Conservation (phyloP, 768 basidiomycete species). For the Mycena floridula region DNA sequence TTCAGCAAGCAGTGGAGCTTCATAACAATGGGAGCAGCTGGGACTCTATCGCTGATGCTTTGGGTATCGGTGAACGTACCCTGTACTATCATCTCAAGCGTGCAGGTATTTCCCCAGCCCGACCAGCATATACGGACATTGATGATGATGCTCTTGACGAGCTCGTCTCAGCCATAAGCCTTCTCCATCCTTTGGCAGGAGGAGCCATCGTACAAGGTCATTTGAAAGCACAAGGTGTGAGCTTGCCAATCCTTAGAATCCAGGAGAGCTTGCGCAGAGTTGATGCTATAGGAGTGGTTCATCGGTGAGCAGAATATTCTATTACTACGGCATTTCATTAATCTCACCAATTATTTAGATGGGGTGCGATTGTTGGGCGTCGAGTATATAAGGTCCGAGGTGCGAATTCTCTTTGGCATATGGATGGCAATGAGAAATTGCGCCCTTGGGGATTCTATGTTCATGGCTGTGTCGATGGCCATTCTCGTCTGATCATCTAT, state of each 20-base stretch:
- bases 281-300: conserved; percentile 21
- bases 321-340: too few relatives aligned
- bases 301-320: too few relatives aligned
- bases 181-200: conserved; percentile 20
- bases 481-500: too few relatives aligned
- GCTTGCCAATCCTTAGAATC: conserved; percentile 18
- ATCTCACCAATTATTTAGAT: too few relatives aligned
- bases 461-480: too few relatives aligned
- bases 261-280: conserved; percentile 20
- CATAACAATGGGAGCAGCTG: conserved; percentile 20
- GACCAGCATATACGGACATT: conserved; percentile 10
- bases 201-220: conserved; percentile 21
- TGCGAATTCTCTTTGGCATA: too few relatives aligned
- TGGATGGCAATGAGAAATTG: too few relatives aligned
- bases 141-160: conserved; percentile 16
- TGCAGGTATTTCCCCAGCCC: conserved; percentile 9
- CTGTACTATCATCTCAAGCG: conserved; percentile 14
- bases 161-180: conserved; percentile 10
- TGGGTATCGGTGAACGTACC: conserved; percentile 13
- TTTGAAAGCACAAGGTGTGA: conserved; percentile 16
- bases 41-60: conserved; percentile 15
- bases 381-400: too few relatives aligned
- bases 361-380: too few relatives aligned
- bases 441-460: too few relatives aligned
- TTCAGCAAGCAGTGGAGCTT: conserved; percentile 13